Base-by-base conservation (phyloP, 2,329 filamentous ascomycete species). In the Beauveria asiatica region DNA sequence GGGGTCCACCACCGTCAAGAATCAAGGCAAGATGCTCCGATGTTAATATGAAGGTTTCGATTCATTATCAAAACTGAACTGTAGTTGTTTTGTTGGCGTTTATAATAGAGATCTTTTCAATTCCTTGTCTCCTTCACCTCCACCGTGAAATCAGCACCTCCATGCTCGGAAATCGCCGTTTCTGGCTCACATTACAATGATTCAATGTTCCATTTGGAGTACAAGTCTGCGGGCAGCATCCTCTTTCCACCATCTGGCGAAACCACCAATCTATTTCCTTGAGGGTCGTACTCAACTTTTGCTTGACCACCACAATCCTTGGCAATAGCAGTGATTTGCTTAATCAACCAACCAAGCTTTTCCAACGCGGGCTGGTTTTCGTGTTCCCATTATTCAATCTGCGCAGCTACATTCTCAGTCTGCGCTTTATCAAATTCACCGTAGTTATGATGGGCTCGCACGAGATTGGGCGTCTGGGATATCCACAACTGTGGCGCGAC, bases 381-480 rank as follows among this genome's bases (percentile, higher is more conserved):
- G 33, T 61, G 16, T 65, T 78, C 73, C 76, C 75, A 78, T 25
- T 17, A 60, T 25, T 62, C 61, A 39, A 77, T 65, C 6, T 69
- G 61, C 21, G 21, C 37, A 3, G 64, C 51, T 13, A 78, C 68
- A 63, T 77, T 67, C 66, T 77, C 69, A 2, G 76, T 73, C 56
- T 64, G 39, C 44, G 70, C 67, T 17, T 46, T 37, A 9, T 60
- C 17, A 62, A 80, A 80, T 1, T 57, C 19, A 39, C 76, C 76
- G 2, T 61, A 59, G 3, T 64, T 49, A 62, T 79, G 75, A 62
- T 77, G 76, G 1, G 75, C 76, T 33, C 73, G 71, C n/a, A 79
- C 75, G 39, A 80, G 74, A 45, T 75, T 76, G 1, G 74, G 72
- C 1, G 77, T 80, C 66, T 80, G 76, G 5, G 75, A 78, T 17